Conservation (phyloP, 2,329 filamentous ascomycete species). For the Fusarium tuaranense region DNA sequence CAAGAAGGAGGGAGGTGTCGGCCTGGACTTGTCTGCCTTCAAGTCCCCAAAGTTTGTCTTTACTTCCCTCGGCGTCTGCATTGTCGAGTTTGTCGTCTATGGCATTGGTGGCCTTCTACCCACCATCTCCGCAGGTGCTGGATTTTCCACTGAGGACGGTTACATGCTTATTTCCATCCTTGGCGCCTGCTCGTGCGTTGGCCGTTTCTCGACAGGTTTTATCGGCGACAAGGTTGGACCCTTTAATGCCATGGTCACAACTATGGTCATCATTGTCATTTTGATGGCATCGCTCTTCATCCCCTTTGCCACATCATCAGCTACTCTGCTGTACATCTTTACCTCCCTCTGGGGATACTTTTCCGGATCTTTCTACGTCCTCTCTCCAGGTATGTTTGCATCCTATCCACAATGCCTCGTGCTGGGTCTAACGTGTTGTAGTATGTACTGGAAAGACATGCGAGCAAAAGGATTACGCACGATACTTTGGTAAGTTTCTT, state of each 20-base stretch:
- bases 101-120: conserved; percentile 58
- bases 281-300: conserved; percentile 56
- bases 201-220: conserved; percentile 56
- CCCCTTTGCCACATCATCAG: conserved; percentile 54
- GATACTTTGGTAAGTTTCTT: conserved; percentile 48
- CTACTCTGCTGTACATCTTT: conserved; percentile 55
- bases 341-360: conserved; percentile 60
- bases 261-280: conserved; percentile 48
- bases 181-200: conserved; percentile 56
- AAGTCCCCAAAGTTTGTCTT: conserved; percentile 52
- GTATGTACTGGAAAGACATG: conserved; percentile 60
- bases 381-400: conserved; percentile 44
- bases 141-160: conserved; percentile 50
- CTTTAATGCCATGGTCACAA: conserved; percentile 51
- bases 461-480: conserved; percentile 56
- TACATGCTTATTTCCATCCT: conserved; percentile 57
- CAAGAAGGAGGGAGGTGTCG: background rate
- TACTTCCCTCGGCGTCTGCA: conserved; percentile 53
- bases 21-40: conserved; percentile 54
- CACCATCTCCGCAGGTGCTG: conserved; percentile 52
- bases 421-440: background rate
- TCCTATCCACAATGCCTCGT: accelerated
- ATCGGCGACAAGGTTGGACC: conserved; percentile 55
- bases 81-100: conserved; percentile 62
- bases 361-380: conserved; percentile 58